These are phyloP conservation scores for Nakataea oryzae DNA, from an alignment of 2,329 filamentous ascomycete genomes.

Conservation along the genomic window DNA sequence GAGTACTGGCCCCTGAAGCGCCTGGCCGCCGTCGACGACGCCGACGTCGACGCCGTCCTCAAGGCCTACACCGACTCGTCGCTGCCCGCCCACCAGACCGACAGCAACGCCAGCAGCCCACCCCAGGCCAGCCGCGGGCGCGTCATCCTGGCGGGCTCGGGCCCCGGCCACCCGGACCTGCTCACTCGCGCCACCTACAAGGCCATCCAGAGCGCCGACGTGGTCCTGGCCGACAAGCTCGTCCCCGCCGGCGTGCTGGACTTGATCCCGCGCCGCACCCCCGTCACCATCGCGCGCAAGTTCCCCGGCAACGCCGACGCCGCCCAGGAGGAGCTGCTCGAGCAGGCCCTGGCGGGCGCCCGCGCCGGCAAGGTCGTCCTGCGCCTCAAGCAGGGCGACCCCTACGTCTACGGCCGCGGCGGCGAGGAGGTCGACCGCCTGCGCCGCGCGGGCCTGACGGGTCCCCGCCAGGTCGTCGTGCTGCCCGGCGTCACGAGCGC, in stretches of 20 bases:
- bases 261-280: conserved; percentile 80
- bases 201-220: conserved; percentile 62
- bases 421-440: conserved; percentile 90
- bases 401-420: conserved; percentile 90
- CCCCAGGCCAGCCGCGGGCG: conserved; percentile 36
- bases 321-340: conserved; percentile 81
- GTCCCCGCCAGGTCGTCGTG: conserved; percentile 44
- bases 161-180: conserved; percentile 85
- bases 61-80: conserved; percentile 47
- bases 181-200: conserved; percentile 74
- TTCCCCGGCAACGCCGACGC: conserved; percentile 95
- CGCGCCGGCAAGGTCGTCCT: conserved; percentile 66
- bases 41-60: conserved; percentile 69
- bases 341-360: conserved; percentile 61
- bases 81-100: conserved; percentile 6
- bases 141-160: conserved; percentile 83
- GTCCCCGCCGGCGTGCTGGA: conserved; percentile 78
- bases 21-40: conserved; percentile 68
- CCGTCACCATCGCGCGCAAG: conserved; percentile 87
- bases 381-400: conserved; percentile 90
- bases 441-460: conserved; percentile 55
- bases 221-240: conserved; percentile 80
- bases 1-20: conserved; percentile 94
- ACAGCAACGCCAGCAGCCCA: conserved; percentile 13
- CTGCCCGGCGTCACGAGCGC: conserved; percentile 87